Percentiles rank a stretch among this genome's conserved stretches.
These are phyloP conservation scores for Salinomyces thailandicus DNA, from an alignment of 2,329 filamentous ascomycete species.

Conservation along the genomic window DNA sequence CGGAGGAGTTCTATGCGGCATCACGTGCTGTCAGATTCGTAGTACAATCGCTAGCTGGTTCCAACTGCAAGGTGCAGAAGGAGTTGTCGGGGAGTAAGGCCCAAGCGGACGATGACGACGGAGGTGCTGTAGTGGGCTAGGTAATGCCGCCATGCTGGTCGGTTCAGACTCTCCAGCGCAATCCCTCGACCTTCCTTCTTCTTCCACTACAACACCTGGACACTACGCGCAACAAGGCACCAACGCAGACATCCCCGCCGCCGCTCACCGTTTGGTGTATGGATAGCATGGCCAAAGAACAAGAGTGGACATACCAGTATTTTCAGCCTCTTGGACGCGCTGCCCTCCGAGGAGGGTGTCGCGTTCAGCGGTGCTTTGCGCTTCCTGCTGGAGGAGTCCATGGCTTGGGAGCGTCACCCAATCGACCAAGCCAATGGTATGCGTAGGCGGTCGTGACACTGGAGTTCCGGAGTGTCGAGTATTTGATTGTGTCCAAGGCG, in stretches of 20 bases:
- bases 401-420: too few species aligned
- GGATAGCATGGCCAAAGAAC: background rate
- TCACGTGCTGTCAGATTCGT: conserved; percentile 12
- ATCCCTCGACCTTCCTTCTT: conserved; percentile 10
- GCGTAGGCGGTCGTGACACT: too few species aligned
- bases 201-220: conserved; percentile 4
- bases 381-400: conserved; percentile 32
- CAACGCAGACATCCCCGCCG: conserved; percentile 4
- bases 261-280: background rate
- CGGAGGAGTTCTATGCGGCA: conserved; percentile 19
- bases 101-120: conserved; percentile 17
- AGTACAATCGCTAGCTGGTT: too few species aligned
- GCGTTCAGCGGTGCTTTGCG: conserved; percentile 44
- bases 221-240: background rate
- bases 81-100: background rate
- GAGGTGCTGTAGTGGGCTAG: conserved; percentile 16
- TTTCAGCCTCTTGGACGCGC: conserved; percentile 49
- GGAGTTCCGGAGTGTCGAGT: too few species aligned
- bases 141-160: conserved; percentile 16
- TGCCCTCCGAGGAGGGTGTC: conserved; percentile 37
- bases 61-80: too few species aligned
- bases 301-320: conserved; percentile 42
- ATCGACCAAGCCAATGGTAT: too few species aligned
- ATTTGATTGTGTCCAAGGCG: too few species aligned
- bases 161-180: conserved; percentile 9